Conservation (phyloP, 202 grass and related monocot species). For the Eragrostis tef region DNA sequence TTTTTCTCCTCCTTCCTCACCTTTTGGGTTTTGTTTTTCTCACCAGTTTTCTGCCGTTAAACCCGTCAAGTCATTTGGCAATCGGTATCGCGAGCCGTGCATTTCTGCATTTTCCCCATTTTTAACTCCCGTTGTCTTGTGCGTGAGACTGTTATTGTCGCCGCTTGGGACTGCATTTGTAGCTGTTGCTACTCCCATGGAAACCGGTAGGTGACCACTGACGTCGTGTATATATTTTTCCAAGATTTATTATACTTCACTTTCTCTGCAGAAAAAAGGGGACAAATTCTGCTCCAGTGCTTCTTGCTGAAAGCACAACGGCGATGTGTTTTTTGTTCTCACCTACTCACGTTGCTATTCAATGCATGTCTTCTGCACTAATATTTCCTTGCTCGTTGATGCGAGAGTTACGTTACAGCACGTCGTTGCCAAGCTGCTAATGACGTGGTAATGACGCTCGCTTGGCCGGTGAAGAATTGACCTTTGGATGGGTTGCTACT, state of each 20-base stretch:
- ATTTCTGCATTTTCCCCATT: background rate
- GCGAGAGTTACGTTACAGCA: background rate
- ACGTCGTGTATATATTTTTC: too few relatives aligned
- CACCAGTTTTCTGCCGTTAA: background rate
- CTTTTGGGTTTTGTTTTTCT: background rate
- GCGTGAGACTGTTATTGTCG: conserved; percentile 9
- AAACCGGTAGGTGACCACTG: too few relatives aligned
- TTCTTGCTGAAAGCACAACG: too few relatives aligned
- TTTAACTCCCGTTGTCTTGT: conserved; percentile 9
- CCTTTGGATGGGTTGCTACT: background rate
- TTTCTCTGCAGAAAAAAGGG: too few relatives aligned
- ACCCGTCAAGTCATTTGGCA: background rate
- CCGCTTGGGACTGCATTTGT: background rate
- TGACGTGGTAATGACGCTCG: conserved; percentile 40
- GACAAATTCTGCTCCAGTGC: too few relatives aligned
- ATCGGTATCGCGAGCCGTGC: background rate
- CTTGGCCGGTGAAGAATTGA: background rate
- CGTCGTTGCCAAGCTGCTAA: background rate
- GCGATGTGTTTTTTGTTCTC: background rate
- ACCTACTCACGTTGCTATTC: conserved; percentile 14
- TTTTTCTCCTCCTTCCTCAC: background rate
- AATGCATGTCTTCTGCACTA: background rate
- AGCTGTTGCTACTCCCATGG: background rate
- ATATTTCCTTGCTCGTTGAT: background rate
- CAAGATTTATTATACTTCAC: too few relatives aligned